Percentiles rank a stretch among this genome's conserved stretches.
phyloP scores from a whole-genome alignment of 2,329 filamentous ascomycete species.

The Fusarium napiforme region DNA sequence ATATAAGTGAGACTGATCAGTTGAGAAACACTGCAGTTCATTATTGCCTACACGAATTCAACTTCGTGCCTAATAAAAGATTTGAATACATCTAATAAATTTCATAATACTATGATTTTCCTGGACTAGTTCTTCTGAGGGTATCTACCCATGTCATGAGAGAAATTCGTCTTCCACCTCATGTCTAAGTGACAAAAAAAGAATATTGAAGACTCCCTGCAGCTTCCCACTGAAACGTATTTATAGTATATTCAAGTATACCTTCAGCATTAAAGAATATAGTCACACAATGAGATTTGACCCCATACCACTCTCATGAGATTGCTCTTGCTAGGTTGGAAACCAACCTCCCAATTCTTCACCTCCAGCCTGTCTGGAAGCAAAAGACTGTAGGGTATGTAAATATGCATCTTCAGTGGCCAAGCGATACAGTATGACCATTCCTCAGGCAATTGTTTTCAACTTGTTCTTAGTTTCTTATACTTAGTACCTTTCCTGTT shows the following conservation, averaged over 20 bases:
- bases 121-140: background rate
- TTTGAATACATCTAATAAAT: background rate
- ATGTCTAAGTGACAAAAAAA: background rate
- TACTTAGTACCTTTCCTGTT: no score
- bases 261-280: no score
- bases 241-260: background rate
- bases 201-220: background rate
- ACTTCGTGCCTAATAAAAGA: background rate
- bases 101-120: background rate
- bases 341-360: background rate
- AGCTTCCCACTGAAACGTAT: background rate
- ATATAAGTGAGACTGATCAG: background rate
- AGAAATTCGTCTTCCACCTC: no score
- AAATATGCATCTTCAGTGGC: background rate
- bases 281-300: no score
- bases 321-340: background rate
- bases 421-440: background rate
- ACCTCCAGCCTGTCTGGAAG: accelerated
- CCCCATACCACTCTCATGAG: background rate
- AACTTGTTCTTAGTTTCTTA: background rate
- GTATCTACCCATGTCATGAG: background rate
- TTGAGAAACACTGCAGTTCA: background rate
- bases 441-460: background rate
- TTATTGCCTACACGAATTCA: background rate
- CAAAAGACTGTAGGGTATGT: background rate